These are phyloP conservation scores for Sclerotinia glacialis DNA, from an alignment of 2,329 filamentous ascomycete genomes.

Conservation along the genomic window DNA sequence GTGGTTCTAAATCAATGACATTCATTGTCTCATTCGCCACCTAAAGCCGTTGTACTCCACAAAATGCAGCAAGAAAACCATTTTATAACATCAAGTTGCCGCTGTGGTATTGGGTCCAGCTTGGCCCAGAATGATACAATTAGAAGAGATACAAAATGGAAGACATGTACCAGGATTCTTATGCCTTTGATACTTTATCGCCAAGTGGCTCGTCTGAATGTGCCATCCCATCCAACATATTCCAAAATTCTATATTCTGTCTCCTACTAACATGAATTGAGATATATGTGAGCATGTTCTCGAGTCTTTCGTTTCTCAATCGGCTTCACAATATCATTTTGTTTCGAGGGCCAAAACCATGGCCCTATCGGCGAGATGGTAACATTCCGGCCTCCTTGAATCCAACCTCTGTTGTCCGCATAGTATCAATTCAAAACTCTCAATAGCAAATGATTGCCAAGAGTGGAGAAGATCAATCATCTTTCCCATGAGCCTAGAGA, in stretches of 20 bases:
- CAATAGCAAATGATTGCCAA: not conserved
- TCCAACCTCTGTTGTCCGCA: not conserved
- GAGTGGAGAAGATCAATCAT: not conserved
- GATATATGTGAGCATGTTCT: not conserved
- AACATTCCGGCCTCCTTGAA: not conserved
- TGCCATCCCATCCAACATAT: not conserved
- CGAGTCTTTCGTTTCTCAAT: not conserved
- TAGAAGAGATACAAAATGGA: not conserved
- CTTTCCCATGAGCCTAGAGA: not conserved
- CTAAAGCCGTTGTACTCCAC: not conserved
- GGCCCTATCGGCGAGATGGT: not conserved
- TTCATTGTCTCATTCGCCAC: not conserved
- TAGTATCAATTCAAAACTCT: no score
- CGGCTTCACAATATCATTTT: not conserved
- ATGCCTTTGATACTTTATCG: not conserved
- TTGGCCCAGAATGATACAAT: not conserved
- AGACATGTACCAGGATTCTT: not conserved
- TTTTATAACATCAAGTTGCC: not conserved
- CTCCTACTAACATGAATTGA: not conserved
- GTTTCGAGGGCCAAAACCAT: no score
- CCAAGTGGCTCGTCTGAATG: not conserved
- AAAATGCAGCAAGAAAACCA: not conserved
- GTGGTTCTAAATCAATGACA: not conserved
- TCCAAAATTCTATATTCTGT: not conserved
- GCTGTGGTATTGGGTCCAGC: not conserved